Base-by-base conservation (phyloP, 1,284 basidiomycete genomes). In the Afroboletus lepidellus region DNA sequence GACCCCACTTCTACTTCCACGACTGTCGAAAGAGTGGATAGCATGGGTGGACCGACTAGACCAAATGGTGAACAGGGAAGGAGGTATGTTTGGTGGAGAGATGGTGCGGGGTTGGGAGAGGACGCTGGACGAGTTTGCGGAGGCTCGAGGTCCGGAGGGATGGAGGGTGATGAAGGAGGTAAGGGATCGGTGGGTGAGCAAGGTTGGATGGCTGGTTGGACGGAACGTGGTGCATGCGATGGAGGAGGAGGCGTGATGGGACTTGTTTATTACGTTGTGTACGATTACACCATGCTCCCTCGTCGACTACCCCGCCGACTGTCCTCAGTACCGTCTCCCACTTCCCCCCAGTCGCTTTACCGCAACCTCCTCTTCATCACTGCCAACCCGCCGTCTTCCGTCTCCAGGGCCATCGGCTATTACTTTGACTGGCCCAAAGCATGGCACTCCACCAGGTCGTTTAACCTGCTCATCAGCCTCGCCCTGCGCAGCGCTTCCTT, bases 181-280 rank as follows among this genome's bases (percentile, higher is more conserved):
- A 39, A 73, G 88, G 55, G 84, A 90, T 64, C 71, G 72, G 37
- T 91, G 88, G 88, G 78, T 90, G 8, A 58, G 64, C 16, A 84
- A 81, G 60, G 87, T 88, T 16, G 89, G 89, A 2, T 92, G 90
- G 89, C 64, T 91, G 36, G 82, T 88, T 13, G 83, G 85, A 5
- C 77, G 85, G 57, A 74, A 63, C 16, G 65, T 64, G 34, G 70
- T 77, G 41, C 75, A 79, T 27, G 73, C 72, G 41, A 84, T 87
- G 83, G 81, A 84, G 53, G 81, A 80, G 62, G 66, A 75, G 55
- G 60, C 42, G 32, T 60, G 50, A 52, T 41, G 33, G 36, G 3
- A 13, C 46, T 48, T 50, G 38, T 47, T 38, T 38, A 38, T 46
- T 34, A 49, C 25, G 39, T 7, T n/a, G 8, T 32, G 41, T 43